phyloP scores from a whole-genome alignment of 2,329 filamentous ascomycete species.

The Clonostachys rosea region DNA sequence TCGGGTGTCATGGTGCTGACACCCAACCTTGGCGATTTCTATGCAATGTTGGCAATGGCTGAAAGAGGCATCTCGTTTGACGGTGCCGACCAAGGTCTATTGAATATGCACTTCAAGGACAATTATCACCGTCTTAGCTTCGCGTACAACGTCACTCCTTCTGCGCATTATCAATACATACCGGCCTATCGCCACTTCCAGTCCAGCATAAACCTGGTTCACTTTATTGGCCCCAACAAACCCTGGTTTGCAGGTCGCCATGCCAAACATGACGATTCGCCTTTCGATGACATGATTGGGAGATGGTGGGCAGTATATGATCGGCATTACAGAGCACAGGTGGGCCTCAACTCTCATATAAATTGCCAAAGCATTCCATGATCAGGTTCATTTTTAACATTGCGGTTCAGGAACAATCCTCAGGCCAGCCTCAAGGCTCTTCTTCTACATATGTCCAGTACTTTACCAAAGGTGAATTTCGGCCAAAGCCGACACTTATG shows the following conservation, averaged over 20 bases:
- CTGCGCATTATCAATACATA: conserved; percentile 94
- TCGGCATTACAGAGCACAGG: conserved; percentile 64
- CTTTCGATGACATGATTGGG: conserved; percentile 79
- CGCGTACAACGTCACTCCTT: conserved; percentile 95
- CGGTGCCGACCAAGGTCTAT: conserved; percentile 88
- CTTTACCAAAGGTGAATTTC: conserved; percentile 50
- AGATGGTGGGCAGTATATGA: conserved; percentile 97
- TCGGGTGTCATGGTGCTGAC: conserved; percentile 92
- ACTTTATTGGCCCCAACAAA: conserved; percentile 91
- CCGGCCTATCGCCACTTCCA: conserved; percentile 93
- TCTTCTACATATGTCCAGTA: conserved; percentile 39
- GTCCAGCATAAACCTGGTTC: conserved; percentile 81
- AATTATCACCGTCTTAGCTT: conserved; percentile 87
- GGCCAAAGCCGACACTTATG: conserved; percentile 21
- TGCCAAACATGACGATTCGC: conserved; percentile 46
- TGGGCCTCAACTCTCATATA: conserved; percentile 15
- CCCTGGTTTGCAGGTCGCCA: conserved; percentile 72
- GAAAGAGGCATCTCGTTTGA: conserved; percentile 89
- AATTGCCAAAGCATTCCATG: too few species aligned
- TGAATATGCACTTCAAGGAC: conserved; percentile 90
- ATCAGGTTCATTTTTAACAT: too few species aligned
- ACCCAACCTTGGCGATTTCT: conserved; percentile 83
- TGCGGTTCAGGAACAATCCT: neutral
- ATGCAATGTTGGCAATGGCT: conserved; percentile 79
- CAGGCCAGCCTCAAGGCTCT: neutral